Evolutionary conservation across 2,329 filamentous ascomycete species (phyloP).

Genomic region (Curvularia sp.): DNA sequence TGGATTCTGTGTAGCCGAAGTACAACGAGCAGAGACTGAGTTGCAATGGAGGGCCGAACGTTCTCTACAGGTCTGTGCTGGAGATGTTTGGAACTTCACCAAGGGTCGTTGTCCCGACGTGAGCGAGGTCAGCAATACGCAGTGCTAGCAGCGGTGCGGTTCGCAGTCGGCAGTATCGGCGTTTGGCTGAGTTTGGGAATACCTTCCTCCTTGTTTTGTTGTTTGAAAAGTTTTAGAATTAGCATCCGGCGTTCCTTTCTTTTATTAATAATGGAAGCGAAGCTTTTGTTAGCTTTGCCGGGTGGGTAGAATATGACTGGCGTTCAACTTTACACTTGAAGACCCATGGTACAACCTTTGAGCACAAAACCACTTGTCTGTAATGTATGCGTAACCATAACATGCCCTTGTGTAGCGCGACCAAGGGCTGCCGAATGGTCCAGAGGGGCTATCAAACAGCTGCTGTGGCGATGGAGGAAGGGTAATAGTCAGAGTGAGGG

Average conservation of each 20-base stretch:
- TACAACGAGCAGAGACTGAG: conserved; percentile 49
- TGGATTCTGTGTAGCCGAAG: conserved; percentile 52
- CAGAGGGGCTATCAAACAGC: background rate
- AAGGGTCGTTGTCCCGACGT: conserved; percentile 33
- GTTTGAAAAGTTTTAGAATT: conserved; percentile 13
- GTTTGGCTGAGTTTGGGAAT: background rate
- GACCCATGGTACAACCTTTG: background rate
- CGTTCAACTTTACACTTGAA: background rate
- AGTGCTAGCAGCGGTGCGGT: conserved; percentile 20
- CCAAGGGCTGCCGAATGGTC: background rate
- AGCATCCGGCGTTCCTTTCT: conserved; percentile 14
- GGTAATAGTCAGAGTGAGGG: background rate
- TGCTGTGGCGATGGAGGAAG: background rate
- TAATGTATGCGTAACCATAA: background rate
- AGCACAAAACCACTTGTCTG: background rate
- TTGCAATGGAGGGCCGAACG: conserved; percentile 51
- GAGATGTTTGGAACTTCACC: conserved; percentile 52
- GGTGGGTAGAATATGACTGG: background rate
- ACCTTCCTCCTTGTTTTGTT: background rate
- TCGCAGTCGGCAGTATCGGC: background rate
- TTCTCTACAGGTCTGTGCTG: conserved; percentile 48
- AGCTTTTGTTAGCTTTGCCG: background rate
- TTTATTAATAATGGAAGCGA: background rate
- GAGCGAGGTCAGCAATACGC: conserved; percentile 3
- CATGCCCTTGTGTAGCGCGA: background rate